phyloP scores from a whole-genome alignment of 257 asterid genomes.

The Petunia secreta region DNA sequence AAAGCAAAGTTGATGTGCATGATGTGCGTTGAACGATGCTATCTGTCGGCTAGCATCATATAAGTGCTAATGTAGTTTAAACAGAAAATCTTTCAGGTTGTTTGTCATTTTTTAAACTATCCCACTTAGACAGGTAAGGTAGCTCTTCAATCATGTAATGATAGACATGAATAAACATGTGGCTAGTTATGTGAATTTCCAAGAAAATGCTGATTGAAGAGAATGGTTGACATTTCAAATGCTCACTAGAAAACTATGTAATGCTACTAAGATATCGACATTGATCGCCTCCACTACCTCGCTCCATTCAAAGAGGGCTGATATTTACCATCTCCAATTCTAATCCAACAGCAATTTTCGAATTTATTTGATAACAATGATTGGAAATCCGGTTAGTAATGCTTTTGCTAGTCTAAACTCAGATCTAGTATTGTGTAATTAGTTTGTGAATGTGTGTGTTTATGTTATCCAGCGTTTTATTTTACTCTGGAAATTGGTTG shows the following conservation, averaged over 20 bases:
- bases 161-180: too few relatives aligned
- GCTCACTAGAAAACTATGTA: not conserved
- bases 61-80: too few relatives aligned
- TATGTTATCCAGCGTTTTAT: not conserved
- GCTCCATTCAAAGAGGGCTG: not conserved
- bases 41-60: too few relatives aligned
- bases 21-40: too few relatives aligned
- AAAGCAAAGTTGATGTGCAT: too few relatives aligned
- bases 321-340: not conserved
- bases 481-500: not conserved
- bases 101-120: not conserved
- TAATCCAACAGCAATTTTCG: not conserved
- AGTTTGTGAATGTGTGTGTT: not conserved
- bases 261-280: not conserved
- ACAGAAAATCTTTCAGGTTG: too few relatives aligned
- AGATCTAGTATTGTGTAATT: not conserved
- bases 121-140: not conserved
- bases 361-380: not conserved
- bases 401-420: not conserved
- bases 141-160: not conserved
- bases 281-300: not conserved
- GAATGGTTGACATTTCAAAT: not conserved
- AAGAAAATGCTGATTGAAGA: not conserved
- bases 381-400: not conserved
- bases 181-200: not conserved